Evolutionary conservation across 129 eudicot species (phyloP).

Genomic region (Solidago caesia): DNA sequence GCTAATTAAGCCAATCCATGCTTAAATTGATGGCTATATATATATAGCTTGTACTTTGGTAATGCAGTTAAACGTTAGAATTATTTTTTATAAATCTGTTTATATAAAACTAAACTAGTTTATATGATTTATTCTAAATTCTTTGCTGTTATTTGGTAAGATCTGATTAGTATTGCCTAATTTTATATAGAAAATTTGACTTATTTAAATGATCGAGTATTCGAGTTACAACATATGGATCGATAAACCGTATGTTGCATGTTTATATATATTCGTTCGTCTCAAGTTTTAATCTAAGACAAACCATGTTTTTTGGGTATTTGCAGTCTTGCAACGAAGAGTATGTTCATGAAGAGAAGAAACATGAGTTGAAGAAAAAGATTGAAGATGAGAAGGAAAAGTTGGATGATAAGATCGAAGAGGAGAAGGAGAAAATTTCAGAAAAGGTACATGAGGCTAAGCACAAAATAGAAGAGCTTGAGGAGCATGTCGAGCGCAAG

Average conservation of each 20-base stretch:
- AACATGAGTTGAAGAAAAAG: constrained; percentile 26
- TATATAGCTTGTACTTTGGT: too few species aligned
- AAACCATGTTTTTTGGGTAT: not conserved
- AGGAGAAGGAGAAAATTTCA: constrained; percentile 24
- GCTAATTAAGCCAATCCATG: not conserved
- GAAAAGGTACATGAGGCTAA: constrained; percentile 30
- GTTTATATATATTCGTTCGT: not conserved
- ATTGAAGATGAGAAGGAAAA: constrained; percentile 16
- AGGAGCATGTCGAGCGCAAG: constrained; percentile 24
- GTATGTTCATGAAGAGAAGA: constrained; percentile 17
- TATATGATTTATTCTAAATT: too few species aligned
- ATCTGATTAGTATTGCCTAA: too few species aligned
- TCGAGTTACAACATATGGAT: not conserved
- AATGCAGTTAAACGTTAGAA: too few species aligned
- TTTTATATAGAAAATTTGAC: too few species aligned
- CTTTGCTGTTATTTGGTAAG: too few species aligned
- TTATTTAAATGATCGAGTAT: not conserved
- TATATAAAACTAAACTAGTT: too few species aligned
- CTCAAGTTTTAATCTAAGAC: not conserved
- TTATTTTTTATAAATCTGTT: too few species aligned
- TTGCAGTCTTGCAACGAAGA: constrained; percentile 32
- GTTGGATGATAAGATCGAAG: not conserved
- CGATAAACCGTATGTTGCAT: not conserved
- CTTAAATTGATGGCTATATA: not conserved
- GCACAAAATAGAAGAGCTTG: constrained; percentile 23